Evolutionary conservation across 2,329 filamentous ascomycete genomes (phyloP).

Genomic region (Coniella vitis): DNA sequence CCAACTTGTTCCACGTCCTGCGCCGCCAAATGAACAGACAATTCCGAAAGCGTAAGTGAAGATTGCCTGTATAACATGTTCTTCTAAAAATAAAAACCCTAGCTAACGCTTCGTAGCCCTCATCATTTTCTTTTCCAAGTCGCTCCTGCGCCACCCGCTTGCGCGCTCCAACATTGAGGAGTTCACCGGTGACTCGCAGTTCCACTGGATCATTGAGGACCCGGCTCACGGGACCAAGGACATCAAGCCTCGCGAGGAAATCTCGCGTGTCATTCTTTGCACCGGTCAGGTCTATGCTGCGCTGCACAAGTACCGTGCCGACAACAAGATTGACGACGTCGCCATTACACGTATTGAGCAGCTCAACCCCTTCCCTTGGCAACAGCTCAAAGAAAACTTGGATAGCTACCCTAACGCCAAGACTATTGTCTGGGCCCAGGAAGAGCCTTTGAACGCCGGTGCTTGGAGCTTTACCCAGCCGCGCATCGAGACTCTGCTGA

Average conservation of each 20-base stretch:
- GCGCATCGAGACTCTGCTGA: constrained; percentile 91
- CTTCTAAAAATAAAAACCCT: too few species aligned
- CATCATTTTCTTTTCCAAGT: constrained; percentile 97
- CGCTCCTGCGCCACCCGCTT: constrained; percentile 86
- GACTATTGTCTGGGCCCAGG: constrained; percentile 95
- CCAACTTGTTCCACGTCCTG: constrained; percentile 94
- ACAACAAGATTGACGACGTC: constrained; percentile 80
- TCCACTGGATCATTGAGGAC: constrained; percentile 94
- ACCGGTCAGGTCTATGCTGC: constrained; percentile 89
- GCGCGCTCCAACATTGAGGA: constrained; percentile 86
- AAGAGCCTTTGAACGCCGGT: constrained; percentile 95
- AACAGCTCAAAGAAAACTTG: constrained; percentile 91
- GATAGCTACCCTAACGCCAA: constrained; percentile 96
- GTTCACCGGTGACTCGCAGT: constrained; percentile 85
- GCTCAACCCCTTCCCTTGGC: constrained; percentile 98
- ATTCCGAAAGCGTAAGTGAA: constrained; percentile 89
- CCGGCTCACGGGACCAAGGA: constrained; percentile 69
- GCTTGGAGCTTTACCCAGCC: constrained; percentile 97
- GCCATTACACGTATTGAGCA: constrained; percentile 96
- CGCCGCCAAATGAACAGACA: constrained; percentile 98
- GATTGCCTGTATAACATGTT: background rate
- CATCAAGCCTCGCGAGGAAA: constrained; percentile 75
- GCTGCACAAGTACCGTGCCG: constrained; percentile 82
- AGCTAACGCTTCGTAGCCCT: constrained; percentile 53
- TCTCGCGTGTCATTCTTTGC: constrained; percentile 92